phyloP scores from a whole-genome alignment of 140 eudicot genomes.

The Cichorium intybus region DNA sequence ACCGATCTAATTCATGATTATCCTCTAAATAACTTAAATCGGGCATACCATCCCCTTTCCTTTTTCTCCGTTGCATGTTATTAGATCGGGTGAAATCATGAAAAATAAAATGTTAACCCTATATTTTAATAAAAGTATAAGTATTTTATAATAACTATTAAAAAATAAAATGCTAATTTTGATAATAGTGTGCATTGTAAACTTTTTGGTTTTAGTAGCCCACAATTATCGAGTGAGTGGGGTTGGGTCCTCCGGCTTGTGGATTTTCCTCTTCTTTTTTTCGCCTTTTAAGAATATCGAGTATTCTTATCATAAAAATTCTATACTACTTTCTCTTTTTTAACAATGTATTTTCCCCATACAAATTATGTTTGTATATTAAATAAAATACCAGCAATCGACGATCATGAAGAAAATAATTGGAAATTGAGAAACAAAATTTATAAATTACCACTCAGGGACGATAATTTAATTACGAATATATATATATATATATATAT shows the following conservation, averaged over 20 bases:
- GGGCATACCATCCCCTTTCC: no score
- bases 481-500: no score
- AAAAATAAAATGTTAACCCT: no score
- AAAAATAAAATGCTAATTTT: not conserved
- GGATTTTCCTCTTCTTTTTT: not conserved
- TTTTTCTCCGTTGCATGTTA: no score
- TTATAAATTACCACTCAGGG: no score
- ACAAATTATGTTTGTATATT: not conserved
- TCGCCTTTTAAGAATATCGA: slow-evolving; percentile 22
- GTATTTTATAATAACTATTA: not conserved
- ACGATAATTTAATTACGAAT: no score
- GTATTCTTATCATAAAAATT: slow-evolving; percentile 3
- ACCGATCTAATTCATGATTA: no score
- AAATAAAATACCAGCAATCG: not conserved
- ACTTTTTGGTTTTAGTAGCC: slow-evolving; percentile 20
- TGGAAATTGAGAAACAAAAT: no score
- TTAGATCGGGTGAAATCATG: no score
- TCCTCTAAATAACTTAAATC: no score
- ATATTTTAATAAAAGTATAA: not conserved
- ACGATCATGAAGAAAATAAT: no score
- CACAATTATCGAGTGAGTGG: slow-evolving; percentile 27
- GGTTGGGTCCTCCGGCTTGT: slow-evolving; percentile 16
- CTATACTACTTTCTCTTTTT: not conserved
- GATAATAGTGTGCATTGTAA: slow-evolving; percentile 10
- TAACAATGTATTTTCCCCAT: not conserved